Base-by-base conservation (phyloP, 2,329 filamentous ascomycete genomes). In the Pyrenophora teres region DNA sequence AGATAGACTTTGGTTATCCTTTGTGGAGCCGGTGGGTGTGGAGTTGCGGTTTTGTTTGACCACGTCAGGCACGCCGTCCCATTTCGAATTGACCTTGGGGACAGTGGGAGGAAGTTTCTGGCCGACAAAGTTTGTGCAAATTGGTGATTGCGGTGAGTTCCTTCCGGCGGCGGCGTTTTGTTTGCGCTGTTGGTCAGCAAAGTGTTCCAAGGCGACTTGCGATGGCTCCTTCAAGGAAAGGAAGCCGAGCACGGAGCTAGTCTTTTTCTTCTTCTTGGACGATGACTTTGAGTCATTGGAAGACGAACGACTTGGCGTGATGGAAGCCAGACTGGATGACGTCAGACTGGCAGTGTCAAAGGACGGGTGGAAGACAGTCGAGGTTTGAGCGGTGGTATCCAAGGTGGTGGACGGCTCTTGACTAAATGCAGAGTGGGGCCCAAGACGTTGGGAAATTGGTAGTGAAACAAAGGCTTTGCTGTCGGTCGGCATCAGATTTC, bases 21-120 rank as follows among this genome's bases (percentile, higher is more conserved):
- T 67, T 52, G 44, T 62, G 10, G 56, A 47, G 9, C 39, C 30
- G 33, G 49, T 54, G 25, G 57, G 46, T 27, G 35, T 42, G 6
- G 61, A 62, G 15, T 54, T 46, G 2, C 55, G 57, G 10, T 30
- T 30, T 30, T 59, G 54, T 57, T 76, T 78, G 37, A 73, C 57
- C 1, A 63, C 54, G 18, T 77, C 72, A 10, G 80, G 80, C 6
- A 82, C 62, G 8, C 80, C 80, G 57, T 82, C 76, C 80, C 80
- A 82, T 65, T 79, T 82, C 23, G 77, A 77, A 53, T 82, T 83
- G 31, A 81, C 80, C 55, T 77, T 81, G 16, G 80, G 80, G 1
- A 82, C 78, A 46, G 69, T 70, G 3, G 73, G 58, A 5, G 80
- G 80, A 32, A 83, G 71, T 56, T 78, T 80, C 52, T 78, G 54